Conservation (phyloP, 345 rosid species). For the Geranium rotundifolium region DNA sequence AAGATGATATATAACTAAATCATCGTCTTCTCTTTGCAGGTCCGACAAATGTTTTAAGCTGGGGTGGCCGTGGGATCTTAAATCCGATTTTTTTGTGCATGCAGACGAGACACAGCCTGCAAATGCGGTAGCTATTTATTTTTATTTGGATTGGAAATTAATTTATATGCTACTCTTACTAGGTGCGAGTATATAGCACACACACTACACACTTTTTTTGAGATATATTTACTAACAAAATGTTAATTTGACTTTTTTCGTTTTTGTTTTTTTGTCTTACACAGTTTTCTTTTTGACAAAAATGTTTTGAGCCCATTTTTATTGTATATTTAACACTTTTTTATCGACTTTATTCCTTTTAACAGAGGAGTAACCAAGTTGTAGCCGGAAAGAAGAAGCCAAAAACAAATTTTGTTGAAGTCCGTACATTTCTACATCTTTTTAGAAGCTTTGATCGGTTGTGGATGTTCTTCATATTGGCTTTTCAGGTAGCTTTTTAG, state of each 20-base stretch:
- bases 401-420: slow-evolving; percentile 96
- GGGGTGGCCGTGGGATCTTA: slow-evolving; percentile 57
- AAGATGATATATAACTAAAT: neutral
- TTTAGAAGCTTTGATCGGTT: slow-evolving; percentile 90
- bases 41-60: slow-evolving; percentile 59
- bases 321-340: neutral
- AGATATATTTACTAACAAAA: too few species aligned
- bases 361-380: slow-evolving; percentile 48
- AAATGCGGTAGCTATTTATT: slow-evolving; percentile 26
- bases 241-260: too few species aligned
- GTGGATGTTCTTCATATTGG: slow-evolving; percentile 89
- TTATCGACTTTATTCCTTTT: neutral
- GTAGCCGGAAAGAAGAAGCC: slow-evolving; percentile 49
- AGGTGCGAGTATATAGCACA: too few species aligned
- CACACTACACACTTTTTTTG: too few species aligned
- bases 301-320: neutral
- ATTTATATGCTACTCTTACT: too few species aligned
- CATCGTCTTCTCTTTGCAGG: slow-evolving; percentile 23
- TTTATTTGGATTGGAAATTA: neutral
- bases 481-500: slow-evolving; percentile 56
- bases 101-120: slow-evolving; percentile 28
- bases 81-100: slow-evolving; percentile 65
- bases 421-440: slow-evolving; percentile 88
- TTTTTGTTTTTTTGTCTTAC: too few species aligned
- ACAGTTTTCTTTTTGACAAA: too few species aligned